Evolutionary conservation across 208 protist species (phyloP).

Genomic region (Trypanosoma mega): DNA sequence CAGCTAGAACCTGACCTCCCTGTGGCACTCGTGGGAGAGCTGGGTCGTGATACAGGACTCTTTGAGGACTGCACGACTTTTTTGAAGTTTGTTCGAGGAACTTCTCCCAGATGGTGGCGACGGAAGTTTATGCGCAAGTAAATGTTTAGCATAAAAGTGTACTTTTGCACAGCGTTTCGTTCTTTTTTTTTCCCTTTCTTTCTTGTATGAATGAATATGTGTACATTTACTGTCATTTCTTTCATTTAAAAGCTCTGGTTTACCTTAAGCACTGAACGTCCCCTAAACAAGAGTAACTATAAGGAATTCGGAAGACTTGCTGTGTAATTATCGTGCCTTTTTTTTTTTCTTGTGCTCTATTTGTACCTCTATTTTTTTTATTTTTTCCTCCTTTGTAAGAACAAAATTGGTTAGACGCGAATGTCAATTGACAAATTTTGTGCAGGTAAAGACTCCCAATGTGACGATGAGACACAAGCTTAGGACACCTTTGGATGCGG

Average conservation of each 20-base stretch:
- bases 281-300: no score
- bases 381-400: neutral
- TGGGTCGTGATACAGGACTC: conserved; percentile 77
- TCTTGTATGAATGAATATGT: neutral
- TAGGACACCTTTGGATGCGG: conserved; percentile 33
- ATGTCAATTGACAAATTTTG: neutral
- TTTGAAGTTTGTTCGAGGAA: conserved; percentile 77
- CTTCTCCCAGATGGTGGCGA: conserved; percentile 69
- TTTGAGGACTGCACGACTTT: conserved; percentile 84
- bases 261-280: no score
- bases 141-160: neutral
- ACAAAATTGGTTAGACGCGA: neutral
- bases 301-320: no score
- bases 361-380: no score
- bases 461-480: conserved; percentile 20
- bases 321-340: no score
- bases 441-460: neutral
- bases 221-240: neutral
- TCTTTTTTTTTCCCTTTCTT: conserved; percentile 16
- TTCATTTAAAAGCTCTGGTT: neutral
- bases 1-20: conserved; percentile 69
- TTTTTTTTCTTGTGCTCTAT: no score
- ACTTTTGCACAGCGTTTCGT: conserved; percentile 4
- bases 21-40: conserved; percentile 72
- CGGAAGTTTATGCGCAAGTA: conserved; percentile 30